Base-by-base conservation (phyloP, 1,284 basidiomycete species). In the Ceratobasidium theobromae region DNA sequence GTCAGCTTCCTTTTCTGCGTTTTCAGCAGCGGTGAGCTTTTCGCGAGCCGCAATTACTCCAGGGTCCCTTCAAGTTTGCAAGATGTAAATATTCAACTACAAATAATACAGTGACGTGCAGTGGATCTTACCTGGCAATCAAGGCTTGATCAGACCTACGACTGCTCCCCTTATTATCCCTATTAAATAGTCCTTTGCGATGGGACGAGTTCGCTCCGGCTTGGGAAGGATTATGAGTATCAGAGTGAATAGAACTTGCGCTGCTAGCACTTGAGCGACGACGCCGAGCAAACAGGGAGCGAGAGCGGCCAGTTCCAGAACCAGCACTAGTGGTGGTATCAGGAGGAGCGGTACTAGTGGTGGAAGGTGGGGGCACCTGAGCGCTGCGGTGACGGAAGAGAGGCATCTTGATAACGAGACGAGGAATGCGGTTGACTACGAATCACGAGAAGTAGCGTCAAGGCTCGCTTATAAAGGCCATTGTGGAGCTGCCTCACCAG, bases 201-300 rank as follows among this genome's bases (percentile, higher is more conserved):
- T 48, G 45, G 38, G 46, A 30, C 23, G n/a, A n/a, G n/a, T n/a
- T n/a, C n/a, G n/a, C n/a, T n/a, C n/a, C n/a, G n/a, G n/a, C n/a
- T n/a, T n/a, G n/a, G n/a, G 18, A 21, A 49, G 28, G 27, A 11
- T 28, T 41, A 32, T 18, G 33, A 5, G n/a, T 51, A 12, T 51
- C 48, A 9, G 58, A 62, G 14, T 62, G 32, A 33, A 30, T 48
- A 62, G 58, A 62, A 48, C 58, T 62, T 8, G 41, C 21, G 55
- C 55, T 62, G 58, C 48, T 62, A 11, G 46, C 46, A 25, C 58
- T 62, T 11, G 58, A 62, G 35, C 58, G 58, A 27, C 58, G 58
- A 43, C 58, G 58, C n/a, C n/a, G n/a, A n/a, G 12, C 27, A 18
- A 62, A 62, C 46, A 62, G 35, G 23, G 58, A 62, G 27, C 58